Evolutionary conservation across 2,329 filamentous ascomycete species (phyloP), one percentile per base, ranked within the genome.

Genomic region (Lecanosticta acicola): DNA sequence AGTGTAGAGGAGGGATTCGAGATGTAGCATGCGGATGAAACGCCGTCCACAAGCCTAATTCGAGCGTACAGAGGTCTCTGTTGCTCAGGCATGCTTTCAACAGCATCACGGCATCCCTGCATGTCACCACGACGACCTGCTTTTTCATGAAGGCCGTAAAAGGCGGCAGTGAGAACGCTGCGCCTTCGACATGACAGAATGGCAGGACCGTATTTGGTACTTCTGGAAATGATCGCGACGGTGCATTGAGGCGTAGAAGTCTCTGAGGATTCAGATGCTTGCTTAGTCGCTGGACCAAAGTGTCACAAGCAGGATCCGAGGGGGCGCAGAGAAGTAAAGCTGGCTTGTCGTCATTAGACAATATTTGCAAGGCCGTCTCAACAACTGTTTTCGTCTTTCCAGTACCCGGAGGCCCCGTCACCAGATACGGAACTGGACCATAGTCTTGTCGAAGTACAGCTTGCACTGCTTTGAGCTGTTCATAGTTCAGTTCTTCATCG

Each of bases 351-450:
- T 39, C 18, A 18, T 39, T 39, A 7, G 16, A 9, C 26, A 58
- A 29, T 0, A 59, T 39, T 41, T 61, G 59, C 21, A 69, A 53
- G 8, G 70, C 66, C 41, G 64, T 63, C 55, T 75, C 73, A 14
- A 74, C 71, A 1, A 75, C 53, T 2, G 72, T 75, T 48, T 74
- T 75, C 7, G 73, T 76, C 54, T 76, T 76, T 0, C 73, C 73
- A 4, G 72, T 75, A n/a, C 73, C 73, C 9, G 73, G 72, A 8
- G 73, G 72, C 0, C 73, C 73, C 5, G 67, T 69, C 14, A 76
- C 71, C 8, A 75, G 61, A 50, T 70, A 75, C 2, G 72, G 72
- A 4, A 75, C 51, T 11, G 54, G 59, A 4, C 73, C 73, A 57
- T 71, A 75, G 11, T 68, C 60, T 32, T 63, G 56, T 10, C 55